Conservation (phyloP, 495 filamentous ascomycete species). For the Penicillium steckii region DNA sequence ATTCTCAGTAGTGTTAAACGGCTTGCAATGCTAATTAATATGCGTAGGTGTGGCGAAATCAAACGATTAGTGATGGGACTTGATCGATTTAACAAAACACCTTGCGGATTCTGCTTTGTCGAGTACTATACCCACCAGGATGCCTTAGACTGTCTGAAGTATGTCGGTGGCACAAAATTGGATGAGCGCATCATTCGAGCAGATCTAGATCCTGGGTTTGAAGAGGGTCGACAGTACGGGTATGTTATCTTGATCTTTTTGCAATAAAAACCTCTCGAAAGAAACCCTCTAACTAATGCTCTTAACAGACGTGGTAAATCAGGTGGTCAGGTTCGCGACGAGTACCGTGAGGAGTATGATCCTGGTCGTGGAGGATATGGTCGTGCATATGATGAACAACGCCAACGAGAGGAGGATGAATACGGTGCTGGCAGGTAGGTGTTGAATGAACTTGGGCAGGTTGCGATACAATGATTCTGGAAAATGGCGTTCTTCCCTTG, state of each 20-base stretch:
- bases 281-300: slow-evolving; percentile 5
- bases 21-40: not conserved
- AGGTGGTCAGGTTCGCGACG: slow-evolving; percentile 94
- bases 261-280: not conserved
- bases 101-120: slow-evolving; percentile 98
- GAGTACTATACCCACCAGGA: slow-evolving; percentile 98
- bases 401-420: slow-evolving; percentile 57
- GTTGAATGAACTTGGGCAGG: slow-evolving; percentile 10
- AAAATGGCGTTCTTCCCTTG: slow-evolving; percentile 35
- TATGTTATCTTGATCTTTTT: slow-evolving; percentile 27
- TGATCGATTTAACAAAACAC: slow-evolving; percentile 94
- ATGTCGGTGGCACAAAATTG: slow-evolving; percentile 96
- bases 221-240: slow-evolving; percentile 95
- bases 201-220: slow-evolving; percentile 95
- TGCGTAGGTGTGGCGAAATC: slow-evolving; percentile 80
- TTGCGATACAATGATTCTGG: slow-evolving; percentile 15
- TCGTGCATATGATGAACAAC: slow-evolving; percentile 61
- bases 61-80: slow-evolving; percentile 98
- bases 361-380: slow-evolving; percentile 88
- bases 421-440: slow-evolving; percentile 51
- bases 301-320: slow-evolving; percentile 71
- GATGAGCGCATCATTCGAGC: slow-evolving; percentile 96
- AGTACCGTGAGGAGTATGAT: slow-evolving; percentile 95
- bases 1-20: not conserved
- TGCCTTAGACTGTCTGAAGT: slow-evolving; percentile 96